Base-by-base conservation (phyloP, 169 alveolate genomes). In the Cryptosporidium viatorum region DNA sequence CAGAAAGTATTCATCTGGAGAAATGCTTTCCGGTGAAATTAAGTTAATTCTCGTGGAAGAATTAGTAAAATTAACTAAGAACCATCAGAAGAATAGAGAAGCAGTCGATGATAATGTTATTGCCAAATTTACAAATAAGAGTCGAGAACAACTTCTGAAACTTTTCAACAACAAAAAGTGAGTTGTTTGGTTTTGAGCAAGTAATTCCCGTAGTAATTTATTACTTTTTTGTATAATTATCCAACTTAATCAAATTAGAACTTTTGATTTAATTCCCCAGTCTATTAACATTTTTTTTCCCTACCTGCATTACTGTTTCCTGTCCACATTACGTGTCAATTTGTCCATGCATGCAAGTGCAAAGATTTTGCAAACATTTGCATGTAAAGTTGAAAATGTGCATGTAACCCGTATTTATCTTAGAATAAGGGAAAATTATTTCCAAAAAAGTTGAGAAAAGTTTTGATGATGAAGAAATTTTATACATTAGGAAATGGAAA, bases 21-120 rank as follows among this genome's bases (percentile, higher is more conserved):
- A 97, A 86, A 94, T 99, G 96, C 94, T 97, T 86, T 97, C 99
- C 29, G 98, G 99, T 2, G 99, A 97, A 93, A 97, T 98, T 45
- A 98, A 98, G 94, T 92, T 93, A 43, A 94, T 92, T 33, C 94
- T 97, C 50, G 96, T 97, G 48, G 96, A 95, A 9, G 93, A 95
- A 31, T 80, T 97, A 16, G 92, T 80, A 14, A 80, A 80, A 29
- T 29, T 70, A 23, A 85, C 93, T 69, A 93, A 89, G 59, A 84
- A 51, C 3, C 75, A 80, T 45, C 74, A 62, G 3, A 45, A 80
- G 65, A 80, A 80, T 33, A 59, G 89, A 59, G 74, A 59, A 21
- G 43, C 59, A 18, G 9, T 80, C 2, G 41, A 67, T 43, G 89
- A 80, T 7, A 33, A 45, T 43, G 41, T 41, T 4, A 37, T 80